A percentile compares a stretch with the other conserved stretches of the same genome.
Conservation (phyloP, 148 eudicot species). For the Vaccinium vitisidaea region DNA sequence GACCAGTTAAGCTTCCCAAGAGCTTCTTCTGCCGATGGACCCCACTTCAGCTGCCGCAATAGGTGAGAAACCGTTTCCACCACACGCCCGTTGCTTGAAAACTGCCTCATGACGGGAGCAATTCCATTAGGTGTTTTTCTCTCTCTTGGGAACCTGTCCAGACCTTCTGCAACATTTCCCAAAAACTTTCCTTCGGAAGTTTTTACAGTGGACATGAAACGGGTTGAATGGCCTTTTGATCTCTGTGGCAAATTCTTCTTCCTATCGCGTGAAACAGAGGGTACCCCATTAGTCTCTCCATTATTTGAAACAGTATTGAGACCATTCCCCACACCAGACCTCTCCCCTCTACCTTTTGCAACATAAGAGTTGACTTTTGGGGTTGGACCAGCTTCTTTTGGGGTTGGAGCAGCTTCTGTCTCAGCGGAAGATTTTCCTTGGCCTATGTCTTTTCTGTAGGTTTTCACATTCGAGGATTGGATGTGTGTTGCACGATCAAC, state of each 20-base stretch:
- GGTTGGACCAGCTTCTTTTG: slow-evolving; percentile 33
- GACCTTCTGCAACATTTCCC: slow-evolving; percentile 33
- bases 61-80: slow-evolving; percentile 60
- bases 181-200: slow-evolving; percentile 33
- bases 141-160: slow-evolving; percentile 34
- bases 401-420: slow-evolving; percentile 31
- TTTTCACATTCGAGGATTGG: slow-evolving; percentile 47
- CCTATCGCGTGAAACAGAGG: slow-evolving; percentile 31
- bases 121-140: slow-evolving; percentile 33
- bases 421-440: slow-evolving; percentile 39
- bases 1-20: slow-evolving; percentile 62
- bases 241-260: slow-evolving; percentile 38
- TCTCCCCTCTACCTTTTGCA: slow-evolving; percentile 36
- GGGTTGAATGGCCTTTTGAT: slow-evolving; percentile 34
- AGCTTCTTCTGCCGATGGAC: slow-evolving; percentile 77
- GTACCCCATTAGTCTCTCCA: slow-evolving; percentile 22
- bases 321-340: slow-evolving; percentile 31
- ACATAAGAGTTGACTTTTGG: slow-evolving; percentile 31
- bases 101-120: slow-evolving; percentile 45
- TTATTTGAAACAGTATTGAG: slow-evolving; percentile 26
- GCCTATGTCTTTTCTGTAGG: slow-evolving; percentile 33
- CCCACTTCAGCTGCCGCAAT: slow-evolving; percentile 69
- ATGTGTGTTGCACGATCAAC: slow-evolving; percentile 42
- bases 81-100: slow-evolving; percentile 34
- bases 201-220: slow-evolving; percentile 31